Evolutionary conservation across 192 early-diverging fungal genomes (phyloP), one percentile per base, ranked within the genome.

Genomic region (Mortierella antarctica): DNA sequence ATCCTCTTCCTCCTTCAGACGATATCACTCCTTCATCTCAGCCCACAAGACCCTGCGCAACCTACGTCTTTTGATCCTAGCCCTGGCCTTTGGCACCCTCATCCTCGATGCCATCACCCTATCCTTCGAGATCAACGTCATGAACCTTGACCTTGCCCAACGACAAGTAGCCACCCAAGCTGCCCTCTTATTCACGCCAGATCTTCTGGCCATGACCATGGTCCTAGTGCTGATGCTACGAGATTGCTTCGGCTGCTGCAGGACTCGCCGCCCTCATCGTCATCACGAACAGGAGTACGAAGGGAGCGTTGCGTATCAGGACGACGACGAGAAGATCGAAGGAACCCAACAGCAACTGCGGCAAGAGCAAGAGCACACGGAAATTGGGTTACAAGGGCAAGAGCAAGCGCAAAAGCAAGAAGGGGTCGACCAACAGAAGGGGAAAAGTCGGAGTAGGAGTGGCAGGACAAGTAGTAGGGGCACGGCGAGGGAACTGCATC

Each of bases 101-200:
- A 79, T 79, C 57, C 69, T 79, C 50, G 75, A 79, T 62, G 75
- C 75, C 20, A 70, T 79, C 58, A 71, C 75, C 7, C 3, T 79
- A 47, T 79, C 75, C 10, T 79, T 79, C 58, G 63, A 71, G 56
- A 23, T 57, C 51, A 79, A 71, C 6, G 75, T 79, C 51, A 79
- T 79, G 75, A 47, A 48, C 57, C 45, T 79, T 5, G 51, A 49
- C 7, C 23, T 48, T 52, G 40, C 31, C 31, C 31, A 31, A 31
- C 5, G 11, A 12, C 47, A 79, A 10, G 57, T 71, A 39, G 46
- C 67, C 0, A 52, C 40, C 20, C 68, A 79, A 45, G 64, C 69
- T 5, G 64, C 51, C 3, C 15, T 79, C 14, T 44, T 79, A 8
- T 23, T 79, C 12, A 59, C 52, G 0, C 75, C 75, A 0, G 68